Evolutionary conservation across 129 eudicot species (phyloP).

Genomic region (Chrysanthemum seticuspe): DNA sequence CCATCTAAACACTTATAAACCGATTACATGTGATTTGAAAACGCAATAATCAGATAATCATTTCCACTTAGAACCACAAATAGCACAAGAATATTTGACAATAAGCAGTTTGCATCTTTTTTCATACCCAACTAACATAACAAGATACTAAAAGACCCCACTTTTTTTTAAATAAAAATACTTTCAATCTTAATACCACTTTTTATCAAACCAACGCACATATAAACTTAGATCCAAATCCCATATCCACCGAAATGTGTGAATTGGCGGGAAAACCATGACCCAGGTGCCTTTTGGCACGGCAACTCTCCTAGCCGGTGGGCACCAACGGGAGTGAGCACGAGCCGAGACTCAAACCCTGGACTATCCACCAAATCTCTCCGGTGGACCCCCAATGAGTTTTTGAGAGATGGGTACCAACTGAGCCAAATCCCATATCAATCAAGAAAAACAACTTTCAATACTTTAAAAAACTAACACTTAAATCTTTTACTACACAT

Average conservation of each 20-base stretch:
- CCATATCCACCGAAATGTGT: neutral
- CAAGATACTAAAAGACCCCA: neutral
- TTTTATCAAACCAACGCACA: neutral
- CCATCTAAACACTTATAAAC: too few relatives aligned
- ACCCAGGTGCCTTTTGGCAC: too few relatives aligned
- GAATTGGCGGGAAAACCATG: too few relatives aligned
- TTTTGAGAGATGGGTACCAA: too few relatives aligned
- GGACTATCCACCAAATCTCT: too few relatives aligned
- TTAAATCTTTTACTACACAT: neutral
- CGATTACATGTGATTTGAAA: too few relatives aligned
- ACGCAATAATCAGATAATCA: neutral
- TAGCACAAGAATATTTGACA: neutral
- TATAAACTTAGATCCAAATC: conserved; percentile 11
- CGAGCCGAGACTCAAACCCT: too few relatives aligned
- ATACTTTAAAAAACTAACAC: neutral
- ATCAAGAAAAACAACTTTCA: neutral
- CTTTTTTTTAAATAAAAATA: neutral
- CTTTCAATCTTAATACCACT: neutral
- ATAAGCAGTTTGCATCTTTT: conserved; percentile 1
- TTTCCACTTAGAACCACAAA: neutral
- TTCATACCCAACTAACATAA: conserved; percentile 10
- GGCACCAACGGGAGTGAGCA: too few relatives aligned
- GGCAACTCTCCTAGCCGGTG: too few relatives aligned
- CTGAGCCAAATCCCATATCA: conserved; percentile 4
- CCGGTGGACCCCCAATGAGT: too few relatives aligned